Evolutionary conservation across 164 flowering plant genomes (phyloP), one percentile per base, ranked within the genome.

Genomic region (Cinnamomum micranthum): DNA sequence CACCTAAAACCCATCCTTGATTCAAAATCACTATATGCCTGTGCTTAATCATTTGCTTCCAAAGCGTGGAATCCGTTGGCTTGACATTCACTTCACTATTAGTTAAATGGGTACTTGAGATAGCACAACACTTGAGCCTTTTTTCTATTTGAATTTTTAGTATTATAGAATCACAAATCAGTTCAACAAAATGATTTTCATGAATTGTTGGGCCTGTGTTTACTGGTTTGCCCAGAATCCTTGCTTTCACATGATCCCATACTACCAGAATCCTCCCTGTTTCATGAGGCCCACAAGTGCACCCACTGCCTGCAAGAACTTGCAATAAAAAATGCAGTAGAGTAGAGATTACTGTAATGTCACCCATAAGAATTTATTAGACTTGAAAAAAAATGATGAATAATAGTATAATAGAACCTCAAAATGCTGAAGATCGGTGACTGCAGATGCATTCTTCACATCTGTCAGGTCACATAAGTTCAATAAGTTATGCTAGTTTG

Each of bases 251-350:
- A 47, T 92, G 97, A 28, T 97, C 98, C 98, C 98, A 95, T 10
- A 88, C 79, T 10, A 92, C 65, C 28, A 95, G 82, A 75, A 95
- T 95, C 80, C 97, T 90, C 15, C 97, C 97, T n/a, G 93, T 83
- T 89, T 92, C 72, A 92, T 62, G 41, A 92, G 31, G 50, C 95
- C 92, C 79, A 92, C 83, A 20, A 91, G 79, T 1, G 97, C 90
- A 73, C 98, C 97, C 19, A 97, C 98, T 90, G 75, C 98, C 98
- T 0, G 98, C 95, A 78, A 95, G 96, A 81, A 95, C 97, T 97
- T 95, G 88, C 52, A 25, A 12, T 25, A 25, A 76, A 69, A 35
- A 71, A 52, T 5, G 33, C 23, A 69, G 25, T 1, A 28, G 0
- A 41, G 23, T 20, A 35, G 19, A 55, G 50, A 28, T 52, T 24